phyloP scores from a whole-genome alignment of 306 rosid genomes.

The Lupinus albus region DNA sequence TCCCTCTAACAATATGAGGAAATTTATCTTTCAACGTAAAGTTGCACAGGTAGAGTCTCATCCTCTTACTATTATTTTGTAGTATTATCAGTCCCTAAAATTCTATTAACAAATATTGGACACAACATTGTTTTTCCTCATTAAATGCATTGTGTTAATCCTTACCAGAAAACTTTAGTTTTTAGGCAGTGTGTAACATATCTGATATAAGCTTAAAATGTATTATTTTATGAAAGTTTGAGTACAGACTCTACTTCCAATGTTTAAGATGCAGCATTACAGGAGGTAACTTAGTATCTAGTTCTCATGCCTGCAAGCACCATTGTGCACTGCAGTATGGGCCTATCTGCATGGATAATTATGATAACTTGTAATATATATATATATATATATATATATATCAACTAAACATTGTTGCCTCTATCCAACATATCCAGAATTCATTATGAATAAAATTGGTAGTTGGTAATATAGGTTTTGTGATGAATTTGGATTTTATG shows the following conservation, averaged over 20 bases:
- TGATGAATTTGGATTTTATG: neutral
- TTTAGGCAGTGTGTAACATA: neutral
- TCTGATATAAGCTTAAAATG: neutral
- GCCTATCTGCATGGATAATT: neutral
- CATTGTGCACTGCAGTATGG: neutral
- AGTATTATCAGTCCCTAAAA: neutral
- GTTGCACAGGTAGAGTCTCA: conserved; percentile 50
- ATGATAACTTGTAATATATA: neutral
- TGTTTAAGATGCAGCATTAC: neutral
- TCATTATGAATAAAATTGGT: neutral
- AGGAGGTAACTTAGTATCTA: neutral
- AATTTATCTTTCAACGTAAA: conserved; percentile 30
- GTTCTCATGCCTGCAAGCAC: neutral
- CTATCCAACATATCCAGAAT: conserved; percentile 1
- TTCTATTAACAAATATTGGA: neutral
- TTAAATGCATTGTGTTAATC: neutral
- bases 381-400: no score
- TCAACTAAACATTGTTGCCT: neutral
- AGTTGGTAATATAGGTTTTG: neutral
- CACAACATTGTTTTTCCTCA: neutral
- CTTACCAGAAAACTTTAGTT: neutral
- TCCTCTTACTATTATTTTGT: neutral
- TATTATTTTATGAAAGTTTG: neutral
- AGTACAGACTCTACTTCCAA: neutral
- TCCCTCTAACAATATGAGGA: conserved; percentile 25